Percentiles rank a stretch among this genome's conserved stretches.
These are phyloP conservation scores for Acrodontium crateriforme DNA, from an alignment of 2,329 filamentous ascomycete species.

Conservation along the genomic window DNA sequence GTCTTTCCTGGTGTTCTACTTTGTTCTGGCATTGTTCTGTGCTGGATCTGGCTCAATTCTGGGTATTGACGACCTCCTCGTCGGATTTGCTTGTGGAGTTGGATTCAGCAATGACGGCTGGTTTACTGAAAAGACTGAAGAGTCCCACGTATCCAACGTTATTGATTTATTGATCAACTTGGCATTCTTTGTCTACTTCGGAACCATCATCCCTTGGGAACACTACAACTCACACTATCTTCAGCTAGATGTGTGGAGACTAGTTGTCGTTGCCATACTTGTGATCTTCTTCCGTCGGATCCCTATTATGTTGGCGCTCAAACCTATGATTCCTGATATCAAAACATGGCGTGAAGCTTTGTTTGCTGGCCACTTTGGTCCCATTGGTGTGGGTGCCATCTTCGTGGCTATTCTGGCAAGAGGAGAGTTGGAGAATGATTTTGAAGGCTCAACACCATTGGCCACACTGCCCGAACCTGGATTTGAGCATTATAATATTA, in stretches of 20 bases:
- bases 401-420: constrained; percentile 87
- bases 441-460: constrained; percentile 53
- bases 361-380: constrained; percentile 94
- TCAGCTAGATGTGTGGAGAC: constrained; percentile 71
- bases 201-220: constrained; percentile 92
- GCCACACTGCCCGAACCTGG: constrained; percentile 43
- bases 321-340: constrained; percentile 87
- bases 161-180: constrained; percentile 95
- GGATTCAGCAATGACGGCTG: constrained; percentile 98
- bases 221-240: constrained; percentile 64
- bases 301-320: constrained; percentile 81
- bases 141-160: constrained; percentile 97
- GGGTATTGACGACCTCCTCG: constrained; percentile 82
- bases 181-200: constrained; percentile 95
- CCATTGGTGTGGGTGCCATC: constrained; percentile 91
- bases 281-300: constrained; percentile 94
- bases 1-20: constrained; percentile 97
- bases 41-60: constrained; percentile 85
- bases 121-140: constrained; percentile 97
- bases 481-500: constrained; percentile 52
- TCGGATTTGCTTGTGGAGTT: constrained; percentile 92
- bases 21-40: constrained; percentile 88
- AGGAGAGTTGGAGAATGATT: constrained; percentile 69
- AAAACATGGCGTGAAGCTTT: constrained; percentile 96
- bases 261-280: constrained; percentile 86